Conservation (phyloP, 1,284 basidiomycete genomes). For the Rhodofomes roseus region DNA sequence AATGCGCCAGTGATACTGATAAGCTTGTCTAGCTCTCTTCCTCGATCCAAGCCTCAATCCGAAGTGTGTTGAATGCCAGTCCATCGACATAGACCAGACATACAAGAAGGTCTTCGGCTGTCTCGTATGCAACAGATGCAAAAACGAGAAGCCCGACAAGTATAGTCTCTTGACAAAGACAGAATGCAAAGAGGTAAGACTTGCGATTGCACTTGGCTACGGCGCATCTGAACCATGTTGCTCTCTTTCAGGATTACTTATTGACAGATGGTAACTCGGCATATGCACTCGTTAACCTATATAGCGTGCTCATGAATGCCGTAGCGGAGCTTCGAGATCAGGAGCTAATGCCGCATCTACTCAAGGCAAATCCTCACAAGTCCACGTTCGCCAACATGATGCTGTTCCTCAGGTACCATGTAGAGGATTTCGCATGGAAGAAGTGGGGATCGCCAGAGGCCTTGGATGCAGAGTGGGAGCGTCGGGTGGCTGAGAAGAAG, state of each 20-base stretch:
- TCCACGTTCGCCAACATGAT: slow-evolving; percentile 99
- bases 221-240: neutral
- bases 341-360: slow-evolving; percentile 88
- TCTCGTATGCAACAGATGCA: slow-evolving; percentile 86
- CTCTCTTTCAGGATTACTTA: slow-evolving; percentile 70
- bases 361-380: slow-evolving; percentile 96
- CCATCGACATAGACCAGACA: slow-evolving; percentile 82
- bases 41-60: slow-evolving; percentile 72
- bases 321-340: slow-evolving; percentile 90
- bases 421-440: slow-evolving; percentile 95
- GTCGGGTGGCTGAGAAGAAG: slow-evolving; percentile 80
- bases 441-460: slow-evolving; percentile 97
- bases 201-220: neutral
- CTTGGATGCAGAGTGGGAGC: slow-evolving; percentile 86
- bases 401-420: slow-evolving; percentile 92
- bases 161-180: slow-evolving; percentile 98
- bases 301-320: neutral
- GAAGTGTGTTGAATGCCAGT: slow-evolving; percentile 79
- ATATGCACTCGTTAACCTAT: neutral
- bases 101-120: slow-evolving; percentile 81
- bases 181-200: slow-evolving; percentile 89
- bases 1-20: neutral
- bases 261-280: slow-evolving; percentile 74
- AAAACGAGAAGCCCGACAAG: slow-evolving; percentile 84
- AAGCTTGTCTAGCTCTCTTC: slow-evolving; percentile 50